These are phyloP conservation scores for Saccharomycopsis sp. DNA, from an alignment of 805 yeast genomes.

Conservation along the genomic window DNA sequence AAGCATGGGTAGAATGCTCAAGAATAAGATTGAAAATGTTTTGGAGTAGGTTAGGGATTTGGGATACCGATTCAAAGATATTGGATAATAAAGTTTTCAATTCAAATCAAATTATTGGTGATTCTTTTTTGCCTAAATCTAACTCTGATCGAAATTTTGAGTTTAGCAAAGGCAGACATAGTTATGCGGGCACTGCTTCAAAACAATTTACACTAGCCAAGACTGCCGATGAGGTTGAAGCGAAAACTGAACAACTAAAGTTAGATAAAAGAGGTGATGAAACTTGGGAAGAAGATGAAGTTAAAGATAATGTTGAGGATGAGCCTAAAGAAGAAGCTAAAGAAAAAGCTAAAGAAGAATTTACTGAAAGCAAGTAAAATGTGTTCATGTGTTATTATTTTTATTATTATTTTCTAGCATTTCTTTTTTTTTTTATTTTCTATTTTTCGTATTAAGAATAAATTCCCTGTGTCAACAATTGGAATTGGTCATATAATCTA, in stretches of 20 bases:
- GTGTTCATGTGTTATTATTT: too few species aligned
- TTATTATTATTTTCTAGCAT: too few species aligned
- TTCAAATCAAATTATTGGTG: slow-evolving; percentile 8
- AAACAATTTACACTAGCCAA: background rate
- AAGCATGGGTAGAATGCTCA: slow-evolving; percentile 59
- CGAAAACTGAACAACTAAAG: background rate
- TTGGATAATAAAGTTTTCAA: slow-evolving; percentile 29
- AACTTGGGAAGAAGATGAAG: background rate
- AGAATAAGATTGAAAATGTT: slow-evolving; percentile 65
- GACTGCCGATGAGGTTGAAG: background rate
- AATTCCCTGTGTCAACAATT: slow-evolving; percentile 90
- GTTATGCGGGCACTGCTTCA: slow-evolving; percentile 19
- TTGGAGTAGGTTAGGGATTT: slow-evolving; percentile 79
- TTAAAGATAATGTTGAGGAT: background rate
- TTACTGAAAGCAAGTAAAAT: too few species aligned
- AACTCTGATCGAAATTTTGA: slow-evolving; percentile 2
- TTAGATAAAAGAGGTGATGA: background rate
- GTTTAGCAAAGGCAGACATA: slow-evolving; percentile 11
- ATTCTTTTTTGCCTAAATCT: background rate
- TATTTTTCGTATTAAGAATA: too few species aligned
- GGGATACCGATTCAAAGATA: slow-evolving; percentile 44
- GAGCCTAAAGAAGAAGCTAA: too few species aligned
- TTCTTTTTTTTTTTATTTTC: too few species aligned
- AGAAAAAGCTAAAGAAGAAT: too few species aligned
- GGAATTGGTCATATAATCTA: slow-evolving; percentile 90